A percentile compares a stretch with the other conserved stretches of the same genome.
Evolutionary conservation across 2,329 filamentous ascomycete species (phyloP).

Genomic region (Anisogramma anomala): DNA sequence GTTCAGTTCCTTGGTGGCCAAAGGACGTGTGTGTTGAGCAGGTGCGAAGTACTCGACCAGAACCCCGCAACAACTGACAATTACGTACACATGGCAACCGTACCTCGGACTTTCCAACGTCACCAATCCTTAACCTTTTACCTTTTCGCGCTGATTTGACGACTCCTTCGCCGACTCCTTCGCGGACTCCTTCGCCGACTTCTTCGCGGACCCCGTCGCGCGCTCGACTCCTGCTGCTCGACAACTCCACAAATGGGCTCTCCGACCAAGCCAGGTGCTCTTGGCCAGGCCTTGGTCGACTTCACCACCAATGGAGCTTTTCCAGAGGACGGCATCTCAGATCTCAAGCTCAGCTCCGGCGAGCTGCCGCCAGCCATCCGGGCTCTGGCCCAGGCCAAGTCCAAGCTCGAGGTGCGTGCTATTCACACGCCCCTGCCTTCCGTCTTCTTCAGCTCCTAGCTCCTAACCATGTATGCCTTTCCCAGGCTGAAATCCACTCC

Average conservation of each 20-base stretch:
- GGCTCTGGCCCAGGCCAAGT: constrained; percentile 31
- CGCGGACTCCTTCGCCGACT: too few relatives aligned
- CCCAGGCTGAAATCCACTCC: constrained; percentile 56
- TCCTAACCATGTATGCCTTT: not conserved
- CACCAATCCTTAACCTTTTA: too few relatives aligned
- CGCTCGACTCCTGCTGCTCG: not conserved
- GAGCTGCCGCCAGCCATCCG: constrained; percentile 31
- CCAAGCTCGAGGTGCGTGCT: constrained; percentile 31
- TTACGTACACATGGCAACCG: too few relatives aligned
- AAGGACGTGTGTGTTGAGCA: too few relatives aligned
- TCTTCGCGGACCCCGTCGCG: constrained; percentile 2
- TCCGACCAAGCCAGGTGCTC: constrained; percentile 8
- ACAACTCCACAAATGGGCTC: not conserved
- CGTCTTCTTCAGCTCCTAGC: not conserved
- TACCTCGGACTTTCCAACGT: too few relatives aligned
- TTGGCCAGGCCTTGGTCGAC: constrained; percentile 51
- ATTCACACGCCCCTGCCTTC: constrained; percentile 4
- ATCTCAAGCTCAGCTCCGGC: constrained; percentile 22
- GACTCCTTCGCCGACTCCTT: too few relatives aligned
- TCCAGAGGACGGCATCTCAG: constrained; percentile 36
- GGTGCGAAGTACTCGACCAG: too few relatives aligned
- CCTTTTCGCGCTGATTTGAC: too few relatives aligned
- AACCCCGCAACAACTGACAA: too few relatives aligned
- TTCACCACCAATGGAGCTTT: constrained; percentile 42
- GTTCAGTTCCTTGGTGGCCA: too few relatives aligned